Evolutionary conservation across 176 grass and related monocot genomes (phyloP).

Genomic region (Oryza rufipogon): DNA sequence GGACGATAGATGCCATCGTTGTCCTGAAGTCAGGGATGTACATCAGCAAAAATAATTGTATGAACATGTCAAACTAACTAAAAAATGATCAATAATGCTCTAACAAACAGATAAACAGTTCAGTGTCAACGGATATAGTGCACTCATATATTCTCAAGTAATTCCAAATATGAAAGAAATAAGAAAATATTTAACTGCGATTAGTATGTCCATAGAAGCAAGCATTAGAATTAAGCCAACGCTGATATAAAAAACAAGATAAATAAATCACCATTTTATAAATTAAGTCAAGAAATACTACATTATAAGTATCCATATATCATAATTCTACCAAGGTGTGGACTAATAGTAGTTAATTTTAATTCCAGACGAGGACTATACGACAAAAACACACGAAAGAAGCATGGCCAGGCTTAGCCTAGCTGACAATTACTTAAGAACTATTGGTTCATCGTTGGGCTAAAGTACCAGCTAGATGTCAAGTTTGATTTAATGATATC

Average conservation of each 20-base stretch:
- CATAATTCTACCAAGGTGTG: background rate
- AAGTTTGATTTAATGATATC: background rate
- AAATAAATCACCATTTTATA: background rate
- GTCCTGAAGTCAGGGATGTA: slow-evolving; percentile 46
- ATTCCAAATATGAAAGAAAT: background rate
- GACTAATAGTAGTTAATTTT: background rate
- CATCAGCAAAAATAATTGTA: slow-evolving; percentile 31
- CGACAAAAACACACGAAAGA: background rate
- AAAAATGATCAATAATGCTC: background rate
- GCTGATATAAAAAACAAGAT: background rate
- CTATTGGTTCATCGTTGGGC: background rate
- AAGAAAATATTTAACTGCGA: background rate
- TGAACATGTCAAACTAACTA: background rate
- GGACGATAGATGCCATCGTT: slow-evolving; percentile 76
- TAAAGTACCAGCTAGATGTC: background rate
- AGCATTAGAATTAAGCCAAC: background rate
- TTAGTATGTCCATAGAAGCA: background rate
- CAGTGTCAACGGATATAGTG: background rate
- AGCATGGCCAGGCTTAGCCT: background rate
- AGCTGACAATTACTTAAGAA: background rate
- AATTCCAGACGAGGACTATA: background rate
- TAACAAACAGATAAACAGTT: background rate
- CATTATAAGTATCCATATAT: background rate
- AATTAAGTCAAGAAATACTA: background rate
- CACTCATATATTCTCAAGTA: background rate